phyloP scores from a whole-genome alignment of 331 rosid genomes.

The Acacia pycnantha region DNA sequence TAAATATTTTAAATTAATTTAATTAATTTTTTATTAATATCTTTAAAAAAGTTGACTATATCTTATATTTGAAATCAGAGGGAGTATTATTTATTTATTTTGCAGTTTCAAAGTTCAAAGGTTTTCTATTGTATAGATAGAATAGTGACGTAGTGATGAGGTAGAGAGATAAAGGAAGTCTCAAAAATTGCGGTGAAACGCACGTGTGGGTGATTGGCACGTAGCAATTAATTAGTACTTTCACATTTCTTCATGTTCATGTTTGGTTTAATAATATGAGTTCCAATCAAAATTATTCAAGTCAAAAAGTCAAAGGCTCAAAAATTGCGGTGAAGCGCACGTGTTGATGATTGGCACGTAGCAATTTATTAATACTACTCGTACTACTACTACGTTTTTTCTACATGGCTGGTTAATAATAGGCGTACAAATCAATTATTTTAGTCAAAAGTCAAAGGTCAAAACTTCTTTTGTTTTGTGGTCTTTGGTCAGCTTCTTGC shows the following conservation, averaged over 20 bases:
- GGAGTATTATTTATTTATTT: too few relatives aligned
- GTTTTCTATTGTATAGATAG: background rate
- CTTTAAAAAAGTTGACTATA: too few relatives aligned
- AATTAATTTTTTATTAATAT: too few relatives aligned
- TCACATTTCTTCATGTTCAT: too few relatives aligned
- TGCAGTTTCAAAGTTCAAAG: background rate
- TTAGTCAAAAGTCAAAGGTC: constrained; percentile 25
- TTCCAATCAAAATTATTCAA: background rate
- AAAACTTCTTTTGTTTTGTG: background rate
- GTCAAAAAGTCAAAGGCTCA: constrained; percentile 6
- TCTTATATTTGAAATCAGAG: too few relatives aligned
- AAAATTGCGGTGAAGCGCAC: constrained; percentile 43
- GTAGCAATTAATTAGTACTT: background rate
- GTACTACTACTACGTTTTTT: background rate
- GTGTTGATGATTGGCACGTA: constrained; percentile 39
- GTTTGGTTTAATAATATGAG: too few relatives aligned
- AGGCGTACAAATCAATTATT: background rate
- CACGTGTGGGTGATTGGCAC: background rate
- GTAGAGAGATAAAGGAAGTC: background rate
- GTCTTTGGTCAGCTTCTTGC: constrained; percentile 45
- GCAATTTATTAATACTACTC: background rate
- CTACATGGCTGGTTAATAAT: background rate
- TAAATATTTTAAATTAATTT: too few relatives aligned
- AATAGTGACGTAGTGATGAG: background rate
- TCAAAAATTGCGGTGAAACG: background rate